phyloP scores from a whole-genome alignment of 1,284 basidiomycete species.

The Tilletia walkeri region DNA sequence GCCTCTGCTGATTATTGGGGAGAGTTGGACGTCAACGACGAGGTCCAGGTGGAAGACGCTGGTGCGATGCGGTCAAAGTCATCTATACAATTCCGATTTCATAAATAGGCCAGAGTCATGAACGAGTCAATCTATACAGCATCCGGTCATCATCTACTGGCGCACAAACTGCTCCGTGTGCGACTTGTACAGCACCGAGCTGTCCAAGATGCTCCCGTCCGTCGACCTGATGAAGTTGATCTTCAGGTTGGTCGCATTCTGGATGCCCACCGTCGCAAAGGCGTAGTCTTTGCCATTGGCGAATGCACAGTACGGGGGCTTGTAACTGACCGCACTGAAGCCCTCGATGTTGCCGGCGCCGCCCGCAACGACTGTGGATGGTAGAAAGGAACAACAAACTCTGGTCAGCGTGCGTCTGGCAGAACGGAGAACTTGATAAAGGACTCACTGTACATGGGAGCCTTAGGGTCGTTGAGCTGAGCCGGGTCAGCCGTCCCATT shows the following conservation, averaged over 20 bases:
- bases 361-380: constrained; percentile 49
- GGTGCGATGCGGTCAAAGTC: no score
- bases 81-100: no score
- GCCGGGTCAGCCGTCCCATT: constrained; percentile 39
- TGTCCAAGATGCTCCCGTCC: constrained; percentile 3
- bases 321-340: constrained; percentile 26
- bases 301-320: constrained; percentile 41
- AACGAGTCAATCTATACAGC: no score
- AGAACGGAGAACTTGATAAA: background rate
- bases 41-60: no score
- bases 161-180: constrained; percentile 13
- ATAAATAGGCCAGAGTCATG: no score
- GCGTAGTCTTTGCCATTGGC: constrained; percentile 47
- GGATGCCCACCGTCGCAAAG: constrained; percentile 47
- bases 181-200: constrained; percentile 13
- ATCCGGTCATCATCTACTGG: background rate
- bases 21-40: no score
- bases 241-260: constrained; percentile 43
- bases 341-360: constrained; percentile 55
- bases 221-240: constrained; percentile 8
- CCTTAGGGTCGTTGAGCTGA: constrained; percentile 49
- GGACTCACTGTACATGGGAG: constrained; percentile 32
- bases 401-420: constrained; percentile 18
- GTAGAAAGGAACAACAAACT: constrained; percentile 21
- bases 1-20: no score